phyloP scores from a whole-genome alignment of 2,329 filamentous ascomycete species.

The Penicillium janthinellum region DNA sequence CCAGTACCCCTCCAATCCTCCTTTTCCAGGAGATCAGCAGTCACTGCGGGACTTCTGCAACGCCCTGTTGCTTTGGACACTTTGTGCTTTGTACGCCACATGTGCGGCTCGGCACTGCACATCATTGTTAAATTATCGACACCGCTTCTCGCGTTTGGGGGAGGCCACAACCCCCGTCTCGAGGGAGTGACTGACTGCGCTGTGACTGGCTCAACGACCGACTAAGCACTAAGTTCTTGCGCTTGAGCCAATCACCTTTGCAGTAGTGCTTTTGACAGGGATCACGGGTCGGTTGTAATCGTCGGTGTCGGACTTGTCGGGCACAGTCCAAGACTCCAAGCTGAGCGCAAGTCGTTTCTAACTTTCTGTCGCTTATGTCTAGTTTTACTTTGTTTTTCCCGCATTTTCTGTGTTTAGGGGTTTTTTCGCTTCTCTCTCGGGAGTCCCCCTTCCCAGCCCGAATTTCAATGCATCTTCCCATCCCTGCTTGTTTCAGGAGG shows the following conservation, averaged over 20 bases:
- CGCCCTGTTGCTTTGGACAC: neutral
- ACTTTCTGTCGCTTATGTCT: neutral
- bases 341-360: neutral
- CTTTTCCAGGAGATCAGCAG: neutral
- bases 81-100: neutral
- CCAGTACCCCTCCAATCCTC: neutral
- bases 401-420: too few relatives aligned
- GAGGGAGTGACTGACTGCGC: neutral
- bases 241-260: constrained; percentile 11
- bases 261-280: constrained; percentile 1
- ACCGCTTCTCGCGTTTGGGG: constrained; percentile 24
- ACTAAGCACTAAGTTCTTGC: constrained; percentile 14
- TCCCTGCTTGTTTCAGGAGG: constrained; percentile 18
- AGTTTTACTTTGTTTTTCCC: neutral
- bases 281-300: constrained; percentile 19
- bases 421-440: neutral
- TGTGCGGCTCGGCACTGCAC: constrained; percentile 10
- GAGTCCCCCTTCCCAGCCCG: neutral
- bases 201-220: constrained; percentile 13
- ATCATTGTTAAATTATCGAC: constrained; percentile 12
- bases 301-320: constrained; percentile 24
- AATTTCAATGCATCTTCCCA: neutral
- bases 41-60: neutral
- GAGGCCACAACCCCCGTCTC: neutral
- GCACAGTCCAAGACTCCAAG: neutral